Percentiles rank a stretch among this genome's conserved stretches.
phyloP scores from a whole-genome alignment of 345 rosid genomes.

The Aquilaria malaccensis region DNA sequence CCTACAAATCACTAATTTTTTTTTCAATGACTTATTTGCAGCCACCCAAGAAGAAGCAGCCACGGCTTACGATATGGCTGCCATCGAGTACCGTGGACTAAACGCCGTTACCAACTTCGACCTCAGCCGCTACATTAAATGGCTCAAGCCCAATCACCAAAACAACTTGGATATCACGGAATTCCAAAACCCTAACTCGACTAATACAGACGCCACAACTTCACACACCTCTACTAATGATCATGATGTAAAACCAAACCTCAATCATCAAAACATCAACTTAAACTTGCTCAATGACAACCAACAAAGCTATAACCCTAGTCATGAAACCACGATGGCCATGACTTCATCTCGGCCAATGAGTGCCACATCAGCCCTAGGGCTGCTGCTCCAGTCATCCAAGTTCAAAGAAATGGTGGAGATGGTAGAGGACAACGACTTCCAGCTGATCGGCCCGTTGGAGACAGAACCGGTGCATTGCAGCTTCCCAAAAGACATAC shows the following conservation, averaged over 20 bases:
- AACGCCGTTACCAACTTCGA: slow-evolving; percentile 91
- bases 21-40: slow-evolving; percentile 13
- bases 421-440: slow-evolving; percentile 33
- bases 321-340: background rate
- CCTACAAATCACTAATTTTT: no score
- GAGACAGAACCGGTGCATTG: slow-evolving; percentile 31
- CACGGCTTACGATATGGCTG: slow-evolving; percentile 75
- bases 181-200: slow-evolving; percentile 5
- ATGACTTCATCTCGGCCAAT: slow-evolving; percentile 10
- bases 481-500: slow-evolving; percentile 73
- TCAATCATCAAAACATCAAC: slow-evolving; percentile 13
- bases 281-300: slow-evolving; percentile 16
- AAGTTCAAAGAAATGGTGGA: slow-evolving; percentile 68
- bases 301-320: slow-evolving; percentile 7
- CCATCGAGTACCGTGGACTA: slow-evolving; percentile 77
- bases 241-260: slow-evolving; percentile 2
- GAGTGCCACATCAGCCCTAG: slow-evolving; percentile 50
- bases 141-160: slow-evolving; percentile 9
- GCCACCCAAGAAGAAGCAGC: slow-evolving; percentile 98
- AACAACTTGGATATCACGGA: background rate
- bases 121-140: slow-evolving; percentile 67
- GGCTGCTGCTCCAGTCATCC: slow-evolving; percentile 56
- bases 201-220: background rate
- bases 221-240: no score
- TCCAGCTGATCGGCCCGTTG: slow-evolving; percentile 17